Evolutionary conservation across 1,284 basidiomycete genomes (phyloP), one percentile per base, ranked within the genome.

Genomic region (Farysia itapuensis): DNA sequence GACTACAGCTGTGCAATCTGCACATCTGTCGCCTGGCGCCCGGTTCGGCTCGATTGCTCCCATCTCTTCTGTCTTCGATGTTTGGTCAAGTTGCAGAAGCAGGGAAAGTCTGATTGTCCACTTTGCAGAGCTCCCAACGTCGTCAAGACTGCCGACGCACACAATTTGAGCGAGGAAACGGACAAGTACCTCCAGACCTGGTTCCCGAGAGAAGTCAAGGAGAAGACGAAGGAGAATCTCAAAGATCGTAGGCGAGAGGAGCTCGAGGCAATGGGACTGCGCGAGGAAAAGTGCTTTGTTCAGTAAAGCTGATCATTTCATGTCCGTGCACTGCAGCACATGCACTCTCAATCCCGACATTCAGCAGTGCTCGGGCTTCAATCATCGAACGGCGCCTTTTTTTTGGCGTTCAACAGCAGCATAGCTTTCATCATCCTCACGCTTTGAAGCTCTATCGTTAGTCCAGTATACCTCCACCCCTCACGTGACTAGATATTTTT

Each of bases 1-100:
- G 83, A 83, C 67, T 82, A 82, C 66, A 79, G 80, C 33, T 83
- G 82, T 35, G 52, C 71, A 8, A 79, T 79, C 48, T 79, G 79
- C 56, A 76, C 75, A 5, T 77, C 77, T 22, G 69, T 79, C 9
- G 79, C 78, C 8, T 79, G 68, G 67, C 50, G 73, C 16, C 68
- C 75, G 8, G 89, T 97, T 43, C 81, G 90, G 4, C 81, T 97
- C 4, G 78, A 79, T 20, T 97, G 93, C 65, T 82, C 86, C 0
- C 93, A 96, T 77, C 79, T 94, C n/a, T 95, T 95, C 77, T 96
- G 92, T 67, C 89, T 84, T 46, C 83, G 85, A 38, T 95, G 92
- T 76, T 80, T 97, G 14, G 90, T 91, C 36, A 95, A 96, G 79
- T 87, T 97, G 84, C 93, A 97, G 79, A 89, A 88, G 70, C 81